phyloP scores from a whole-genome alignment of 108 stramenopile species.

The Skeletonema marinoi region DNA sequence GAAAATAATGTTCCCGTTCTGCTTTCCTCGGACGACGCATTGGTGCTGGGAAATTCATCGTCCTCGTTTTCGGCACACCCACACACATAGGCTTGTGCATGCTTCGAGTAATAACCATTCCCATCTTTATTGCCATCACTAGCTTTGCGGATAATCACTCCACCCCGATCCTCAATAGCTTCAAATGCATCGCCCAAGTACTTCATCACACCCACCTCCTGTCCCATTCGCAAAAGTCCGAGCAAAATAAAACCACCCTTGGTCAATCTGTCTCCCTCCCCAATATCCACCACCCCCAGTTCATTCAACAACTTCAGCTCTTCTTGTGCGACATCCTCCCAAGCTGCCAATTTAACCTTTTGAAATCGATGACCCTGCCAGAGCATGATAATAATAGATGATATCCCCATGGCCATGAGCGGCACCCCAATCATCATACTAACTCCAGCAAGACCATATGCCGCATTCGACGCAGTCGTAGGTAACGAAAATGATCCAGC shows the following conservation, averaged over 20 bases:
- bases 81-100: neutral
- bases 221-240: constrained; percentile 39
- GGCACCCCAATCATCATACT: constrained; percentile 45
- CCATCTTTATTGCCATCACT: neutral
- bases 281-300: constrained; percentile 19
- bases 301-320: constrained; percentile 25
- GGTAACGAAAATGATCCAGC: constrained; percentile 33
- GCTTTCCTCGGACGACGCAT: neutral
- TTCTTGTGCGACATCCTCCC: constrained; percentile 13
- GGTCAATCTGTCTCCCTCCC: constrained; percentile 5
- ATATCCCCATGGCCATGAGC: constrained; percentile 37
- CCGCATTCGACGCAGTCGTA: neutral
- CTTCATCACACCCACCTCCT: constrained; percentile 33
- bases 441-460: constrained; percentile 29
- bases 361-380: constrained; percentile 33
- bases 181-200: constrained; percentile 45
- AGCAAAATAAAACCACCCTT: constrained; percentile 36
- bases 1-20: neutral
- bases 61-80: neutral
- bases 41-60: neutral
- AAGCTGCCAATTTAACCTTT: constrained; percentile 29
- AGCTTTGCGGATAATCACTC: neutral
- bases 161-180: constrained; percentile 17
- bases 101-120: neutral
- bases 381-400: constrained; percentile 35